phyloP scores from a whole-genome alignment of 2,329 filamentous ascomycete species.

The Xylariaceae sp. region DNA sequence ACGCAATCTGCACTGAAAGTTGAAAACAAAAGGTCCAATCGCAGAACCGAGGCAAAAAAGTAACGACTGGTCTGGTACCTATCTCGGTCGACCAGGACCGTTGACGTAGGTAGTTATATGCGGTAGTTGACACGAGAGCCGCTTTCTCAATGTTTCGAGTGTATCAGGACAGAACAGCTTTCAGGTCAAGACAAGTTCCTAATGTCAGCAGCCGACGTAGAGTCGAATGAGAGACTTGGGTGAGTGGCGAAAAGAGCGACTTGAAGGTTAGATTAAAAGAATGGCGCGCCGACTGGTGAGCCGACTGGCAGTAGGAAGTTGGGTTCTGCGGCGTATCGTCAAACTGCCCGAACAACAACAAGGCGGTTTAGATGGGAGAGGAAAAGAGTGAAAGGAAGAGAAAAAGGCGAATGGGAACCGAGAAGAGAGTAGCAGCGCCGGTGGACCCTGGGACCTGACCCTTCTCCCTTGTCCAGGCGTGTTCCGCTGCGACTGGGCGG shows the following conservation, averaged over 20 bases:
- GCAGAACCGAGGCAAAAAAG: not conserved
- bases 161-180: conserved; percentile 3
- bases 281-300: conserved; percentile 55
- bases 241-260: conserved; percentile 39
- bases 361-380: too few relatives aligned
- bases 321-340: conserved; percentile 36
- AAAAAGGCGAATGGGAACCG: conserved; percentile 23
- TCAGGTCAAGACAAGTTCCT: conserved; percentile 5
- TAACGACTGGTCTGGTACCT: conserved; percentile 9
- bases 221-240: conserved; percentile 30
- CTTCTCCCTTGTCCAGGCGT: conserved; percentile 17
- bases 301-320: conserved; percentile 51
- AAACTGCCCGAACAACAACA: conserved; percentile 30
- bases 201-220: conserved; percentile 22
- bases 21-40: not conserved
- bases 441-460: conserved; percentile 9
- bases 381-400: conserved; percentile 29
- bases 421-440: conserved; percentile 11
- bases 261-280: conserved; percentile 45
- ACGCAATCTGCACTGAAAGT: not conserved
- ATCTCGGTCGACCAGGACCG: conserved; percentile 8
- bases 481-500: conserved; percentile 19
- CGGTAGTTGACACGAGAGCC: conserved; percentile 3
- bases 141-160: conserved; percentile 1
- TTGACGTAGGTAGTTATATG: conserved; percentile 17